Conservation (phyloP, 371 early-diverging fungal species). For the Lichtheimia ramosa region DNA sequence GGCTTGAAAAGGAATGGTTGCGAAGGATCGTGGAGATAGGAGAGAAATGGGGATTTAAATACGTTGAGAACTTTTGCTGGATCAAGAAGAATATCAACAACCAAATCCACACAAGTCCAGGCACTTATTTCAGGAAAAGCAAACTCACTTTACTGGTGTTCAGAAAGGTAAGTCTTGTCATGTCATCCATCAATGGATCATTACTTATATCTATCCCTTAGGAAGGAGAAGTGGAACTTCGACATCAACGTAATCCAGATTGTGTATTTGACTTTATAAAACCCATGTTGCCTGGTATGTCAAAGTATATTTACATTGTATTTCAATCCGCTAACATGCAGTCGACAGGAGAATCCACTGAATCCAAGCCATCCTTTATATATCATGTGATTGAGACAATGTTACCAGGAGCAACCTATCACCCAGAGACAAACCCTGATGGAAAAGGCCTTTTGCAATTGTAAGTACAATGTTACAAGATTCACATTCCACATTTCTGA, state of each 20-base stretch:
- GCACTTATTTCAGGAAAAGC: conserved; percentile 76
- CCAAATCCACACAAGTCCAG: conserved; percentile 65
- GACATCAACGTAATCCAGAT: conserved; percentile 93
- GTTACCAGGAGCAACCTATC: conserved; percentile 75
- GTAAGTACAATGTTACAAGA: conserved; percentile 49
- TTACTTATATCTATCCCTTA: conserved; percentile 14
- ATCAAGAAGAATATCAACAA: conserved; percentile 84
- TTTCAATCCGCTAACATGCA: not conserved
- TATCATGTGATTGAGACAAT: conserved; percentile 89
- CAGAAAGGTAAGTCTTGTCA: conserved; percentile 56
- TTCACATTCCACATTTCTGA: conserved; percentile 1
- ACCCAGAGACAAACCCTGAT: conserved; percentile 58
- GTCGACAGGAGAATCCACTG: conserved; percentile 57
- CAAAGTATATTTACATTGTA: not conserved
- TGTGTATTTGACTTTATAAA: conserved; percentile 91
- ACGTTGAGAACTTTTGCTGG: conserved; percentile 96
- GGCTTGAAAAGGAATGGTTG: conserved; percentile 88
- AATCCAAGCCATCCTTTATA: conserved; percentile 79
- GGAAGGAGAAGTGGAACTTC: conserved; percentile 82
- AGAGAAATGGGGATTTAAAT: conserved; percentile 85
- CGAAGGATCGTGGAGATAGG: conserved; percentile 75
- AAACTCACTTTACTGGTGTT: conserved; percentile 89
- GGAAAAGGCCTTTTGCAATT: conserved; percentile 72
- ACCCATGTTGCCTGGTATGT: conserved; percentile 54
- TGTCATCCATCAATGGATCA: not conserved